Evolutionary conservation across 306 rosid genomes (phyloP), one percentile per base, ranked within the genome.

Genomic region (Gastrolobium bilobum): DNA sequence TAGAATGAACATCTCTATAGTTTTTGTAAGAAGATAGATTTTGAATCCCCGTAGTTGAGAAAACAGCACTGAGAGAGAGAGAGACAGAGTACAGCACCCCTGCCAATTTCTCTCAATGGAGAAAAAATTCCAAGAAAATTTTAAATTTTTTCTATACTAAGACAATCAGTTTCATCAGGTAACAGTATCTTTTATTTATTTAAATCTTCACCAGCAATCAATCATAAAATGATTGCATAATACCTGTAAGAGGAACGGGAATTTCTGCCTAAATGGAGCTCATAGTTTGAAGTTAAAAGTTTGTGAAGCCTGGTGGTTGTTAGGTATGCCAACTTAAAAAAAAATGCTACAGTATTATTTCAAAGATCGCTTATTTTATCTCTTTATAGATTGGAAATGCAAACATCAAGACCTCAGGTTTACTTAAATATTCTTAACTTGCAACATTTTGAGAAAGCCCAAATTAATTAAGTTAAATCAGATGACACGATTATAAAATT

Each of bases 21-120:
- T 46, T 57, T 30, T 33, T 15, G 30, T 47, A 34, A 62, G 58
- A 77, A 42, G 44, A 31, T 20, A 79, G 53, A 66, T 54, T 34
- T 66, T 53, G 57, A 77, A 31, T 39, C 6, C 4, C 15, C 6
- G 6, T 29, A 48, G 60, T 34, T 70, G 66, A 65, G 64, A 51
- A 13, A 76, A 39, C 46, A 9, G 11, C 53, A 77, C 6, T 54
- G 10, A 10, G 70, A 34, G 0, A 20, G 0, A 20, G 62, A 56
- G 76, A 46, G 38, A 68, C 30, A 67, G 52, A 1, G 62, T 5
- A 46, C 43, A 5, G 48, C 2, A 15, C n/a, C 46, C 7, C 7
- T 56, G 35, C 42, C 34, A 13, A n/a, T 2, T 60, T 74, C 30
- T 72, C 14, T 53, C 9, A 29, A 20, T 0, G 6, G 40, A 30